Evolutionary conservation across 495 filamentous ascomycete species (phyloP), one percentile per base, ranked within the genome.

Genomic region (Letharia columbiana): DNA sequence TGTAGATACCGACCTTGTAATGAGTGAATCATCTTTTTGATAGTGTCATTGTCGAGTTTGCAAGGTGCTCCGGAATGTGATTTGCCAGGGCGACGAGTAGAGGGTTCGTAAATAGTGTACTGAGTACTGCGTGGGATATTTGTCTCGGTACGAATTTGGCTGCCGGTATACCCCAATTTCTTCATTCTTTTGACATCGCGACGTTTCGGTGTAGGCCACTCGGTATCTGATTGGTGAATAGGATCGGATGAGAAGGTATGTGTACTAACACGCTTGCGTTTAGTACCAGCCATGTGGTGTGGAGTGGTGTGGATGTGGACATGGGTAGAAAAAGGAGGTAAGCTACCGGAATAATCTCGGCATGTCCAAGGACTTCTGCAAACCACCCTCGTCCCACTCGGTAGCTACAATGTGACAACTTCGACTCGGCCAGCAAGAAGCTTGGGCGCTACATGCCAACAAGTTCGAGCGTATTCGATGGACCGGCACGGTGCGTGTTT

Each of bases 1-100:
- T 62, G 20, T 23, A 45, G 31, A 23, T 62, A 62, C 17, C n/a
- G 40, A 49, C 60, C 60, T n/a, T 62, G 4, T 45, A 62, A 11
- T 12, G 20, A 18, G 15, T 45, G 45, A 18, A 44, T 45, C 13
- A 62, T 62, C 20, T 45, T 47, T 0, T 47, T 1, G 15, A 62
- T 15, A 20, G 60, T 45, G 5, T 62, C 40, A 10, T 10, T 3
- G 12, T 44, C 12, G 35, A 62, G 15, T 45, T 47, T 62, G 3
- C 20, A 33, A 3, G 39, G 60, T 20, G 39, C 18, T 28, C 39
- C 3, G 45, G 8, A 1, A 45, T 20, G 9, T 33, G 2, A 8
- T 6, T 23, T 42, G n/a, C 60, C 60, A 13, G 41, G 20, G 12
- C 60, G 60, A 45, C 45, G 60, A 15, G 23, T 20, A 23, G 35